Evolutionary conservation across 2,329 filamentous ascomycete genomes (phyloP).

Genomic region (Cytospora paraplurivora): DNA sequence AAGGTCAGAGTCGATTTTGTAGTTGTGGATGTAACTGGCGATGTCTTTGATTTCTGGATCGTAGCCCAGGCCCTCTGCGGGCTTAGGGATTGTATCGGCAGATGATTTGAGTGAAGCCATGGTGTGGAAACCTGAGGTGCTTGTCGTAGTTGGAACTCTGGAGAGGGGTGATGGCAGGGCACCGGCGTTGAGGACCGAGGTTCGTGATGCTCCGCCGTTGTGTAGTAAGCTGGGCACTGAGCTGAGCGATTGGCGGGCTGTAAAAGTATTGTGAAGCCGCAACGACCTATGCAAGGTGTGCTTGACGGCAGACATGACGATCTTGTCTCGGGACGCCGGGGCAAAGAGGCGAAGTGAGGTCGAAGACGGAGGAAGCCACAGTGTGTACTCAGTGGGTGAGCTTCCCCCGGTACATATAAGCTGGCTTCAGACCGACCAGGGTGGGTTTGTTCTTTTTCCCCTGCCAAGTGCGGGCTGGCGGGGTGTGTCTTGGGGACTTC

Average conservation of each 20-base stretch:
- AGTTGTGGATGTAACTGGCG: conserved; percentile 91
- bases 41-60: conserved; percentile 95
- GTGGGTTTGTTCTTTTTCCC: not conserved
- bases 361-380: not conserved
- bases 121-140: conserved; percentile 51
- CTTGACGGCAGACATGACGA: conserved; percentile 41
- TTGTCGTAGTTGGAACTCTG: conserved; percentile 32
- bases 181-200: conserved; percentile 34
- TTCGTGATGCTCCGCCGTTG: conserved; percentile 22
- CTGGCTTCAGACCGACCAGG: not conserved
- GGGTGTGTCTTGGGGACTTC: not conserved
- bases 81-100: conserved; percentile 48
- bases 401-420: not conserved
- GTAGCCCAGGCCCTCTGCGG: conserved; percentile 63
- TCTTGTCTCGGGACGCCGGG: conserved; percentile 3
- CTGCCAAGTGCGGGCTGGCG: not conserved
- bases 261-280: conserved; percentile 46
- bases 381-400: not conserved
- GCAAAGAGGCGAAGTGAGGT: not conserved
- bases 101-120: conserved; percentile 50
- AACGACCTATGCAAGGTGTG: conserved; percentile 58
- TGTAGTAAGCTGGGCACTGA: conserved; percentile 34
- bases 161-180: conserved; percentile 34
- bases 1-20: conserved; percentile 85
- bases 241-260: conserved; percentile 42